Evolutionary conservation across 305 asterid genomes (phyloP).

Genomic region (Fraxinus latifolia): DNA sequence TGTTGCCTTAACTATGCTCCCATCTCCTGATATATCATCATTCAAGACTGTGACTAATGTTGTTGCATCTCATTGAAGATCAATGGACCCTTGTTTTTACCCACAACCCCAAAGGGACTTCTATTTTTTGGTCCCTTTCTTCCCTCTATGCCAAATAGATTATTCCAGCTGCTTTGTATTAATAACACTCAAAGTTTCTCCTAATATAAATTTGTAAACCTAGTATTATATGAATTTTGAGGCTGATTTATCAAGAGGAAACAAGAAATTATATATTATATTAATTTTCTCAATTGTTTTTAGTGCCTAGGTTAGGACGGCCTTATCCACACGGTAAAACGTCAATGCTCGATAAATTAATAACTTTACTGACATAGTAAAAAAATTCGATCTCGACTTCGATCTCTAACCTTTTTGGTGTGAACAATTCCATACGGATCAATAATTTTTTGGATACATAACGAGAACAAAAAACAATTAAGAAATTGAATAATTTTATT

Average conservation of each 20-base stretch:
- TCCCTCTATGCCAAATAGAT: neutral
- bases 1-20: constrained; percentile 56
- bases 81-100: neutral
- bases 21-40: constrained; percentile 39
- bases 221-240: neutral
- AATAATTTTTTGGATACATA: no score
- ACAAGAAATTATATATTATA: neutral
- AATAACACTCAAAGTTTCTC: neutral
- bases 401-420: no score
- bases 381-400: no score
- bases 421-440: no score
- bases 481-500: no score
- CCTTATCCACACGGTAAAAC: neutral
- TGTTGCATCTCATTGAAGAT: constrained; percentile 31
- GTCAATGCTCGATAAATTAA: no score
- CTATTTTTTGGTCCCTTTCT: neutral
- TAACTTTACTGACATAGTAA: no score
- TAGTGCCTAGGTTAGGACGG: neutral
- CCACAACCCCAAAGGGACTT: neutral
- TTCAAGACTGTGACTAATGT: neutral
- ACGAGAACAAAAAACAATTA: no score
- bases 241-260: neutral
- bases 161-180: neutral
- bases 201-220: neutral
- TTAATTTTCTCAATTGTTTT: neutral